Evolutionary conservation across 495 filamentous ascomycete species (phyloP), one percentile per base, ranked within the genome.

Genomic region (Penicillium roqueforti): DNA sequence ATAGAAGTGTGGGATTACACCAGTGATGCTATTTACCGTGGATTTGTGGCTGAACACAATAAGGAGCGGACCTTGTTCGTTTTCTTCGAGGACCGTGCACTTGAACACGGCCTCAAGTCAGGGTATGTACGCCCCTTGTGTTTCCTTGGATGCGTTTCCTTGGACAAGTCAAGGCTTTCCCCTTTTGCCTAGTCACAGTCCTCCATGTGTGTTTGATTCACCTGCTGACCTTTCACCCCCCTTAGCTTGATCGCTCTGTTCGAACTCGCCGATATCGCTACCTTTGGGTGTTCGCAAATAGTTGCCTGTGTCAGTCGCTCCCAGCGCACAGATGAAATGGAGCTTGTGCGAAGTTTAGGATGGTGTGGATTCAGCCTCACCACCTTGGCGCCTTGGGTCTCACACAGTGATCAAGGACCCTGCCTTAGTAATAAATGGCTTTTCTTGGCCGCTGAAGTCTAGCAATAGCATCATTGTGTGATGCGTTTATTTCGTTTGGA

Each of bases 1-100:
- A 65, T 96, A 57, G 91, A 96, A 67, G 80, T 96, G 29, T 92
- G 88, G 87, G 91, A 97, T 70, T 97, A 95, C 66, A 80, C 81
- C 29, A 84, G 87, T 53, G 91, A 89, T 55, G 80, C 81, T 36
- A 86, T 85, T 63, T 95, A 95, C 72, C 81, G 90, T 50, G 91
- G 88, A 32, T 95, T 96, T 58, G 81, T 95, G 40, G 79, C 81
- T 22, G 84, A 76, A 34, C 65, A 73, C 51, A 74, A 72, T 53
- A 82, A 79, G 20, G 80, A 88, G 69, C 88, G 79, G 69, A 84
- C 85, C 16, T 69, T 97, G 60, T 95, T 96, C 70, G 81, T 91
- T 57, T 97, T 97, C 78, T 89, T 97, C 68, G 86, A 91, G 58
- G 74, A 80, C 42, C 72, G 75, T 40, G 78, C 87, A 50, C 68